Evolutionary conservation across 2,329 filamentous ascomycete genomes (phyloP).

Genomic region (Nectriaceae sp.): DNA sequence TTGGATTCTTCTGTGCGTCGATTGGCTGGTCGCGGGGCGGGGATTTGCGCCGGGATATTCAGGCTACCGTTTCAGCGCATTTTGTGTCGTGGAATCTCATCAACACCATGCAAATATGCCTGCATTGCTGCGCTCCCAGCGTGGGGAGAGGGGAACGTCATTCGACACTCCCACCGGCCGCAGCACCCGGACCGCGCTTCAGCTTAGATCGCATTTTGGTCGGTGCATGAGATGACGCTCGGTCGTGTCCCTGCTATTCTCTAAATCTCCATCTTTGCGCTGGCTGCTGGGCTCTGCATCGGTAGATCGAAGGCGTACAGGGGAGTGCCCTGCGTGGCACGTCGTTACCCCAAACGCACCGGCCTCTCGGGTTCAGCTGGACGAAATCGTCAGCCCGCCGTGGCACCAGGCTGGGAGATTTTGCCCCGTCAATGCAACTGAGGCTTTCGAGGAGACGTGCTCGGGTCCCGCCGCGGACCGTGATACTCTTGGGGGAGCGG

Average conservation of each 20-base stretch:
- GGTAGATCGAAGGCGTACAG: no score
- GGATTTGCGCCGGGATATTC: not conserved
- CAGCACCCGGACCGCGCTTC: not conserved
- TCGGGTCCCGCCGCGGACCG: not conserved
- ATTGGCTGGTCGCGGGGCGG: no score
- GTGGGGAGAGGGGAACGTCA: not conserved
- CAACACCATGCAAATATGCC: not conserved
- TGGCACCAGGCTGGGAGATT: not conserved
- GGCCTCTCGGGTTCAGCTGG: not conserved
- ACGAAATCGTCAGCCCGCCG: not conserved
- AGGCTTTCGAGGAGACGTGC: no score
- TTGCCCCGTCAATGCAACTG: not conserved
- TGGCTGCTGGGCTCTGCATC: no score
- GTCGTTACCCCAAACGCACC: not conserved
- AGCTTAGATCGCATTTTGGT: not conserved
- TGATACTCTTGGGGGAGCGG: no score
- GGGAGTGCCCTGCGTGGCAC: no score
- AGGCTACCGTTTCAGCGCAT: not conserved
- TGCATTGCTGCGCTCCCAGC: no score
- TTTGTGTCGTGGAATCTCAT: not conserved
- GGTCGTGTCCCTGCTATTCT: no score
- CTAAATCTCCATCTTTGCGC: no score
- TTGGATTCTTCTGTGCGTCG: not conserved
- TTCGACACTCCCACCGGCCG: not conserved
- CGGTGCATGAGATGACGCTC: no score